Evolutionary conservation across 352 stramenopile species (phyloP).

Genomic region (Phytophthora idaei): DNA sequence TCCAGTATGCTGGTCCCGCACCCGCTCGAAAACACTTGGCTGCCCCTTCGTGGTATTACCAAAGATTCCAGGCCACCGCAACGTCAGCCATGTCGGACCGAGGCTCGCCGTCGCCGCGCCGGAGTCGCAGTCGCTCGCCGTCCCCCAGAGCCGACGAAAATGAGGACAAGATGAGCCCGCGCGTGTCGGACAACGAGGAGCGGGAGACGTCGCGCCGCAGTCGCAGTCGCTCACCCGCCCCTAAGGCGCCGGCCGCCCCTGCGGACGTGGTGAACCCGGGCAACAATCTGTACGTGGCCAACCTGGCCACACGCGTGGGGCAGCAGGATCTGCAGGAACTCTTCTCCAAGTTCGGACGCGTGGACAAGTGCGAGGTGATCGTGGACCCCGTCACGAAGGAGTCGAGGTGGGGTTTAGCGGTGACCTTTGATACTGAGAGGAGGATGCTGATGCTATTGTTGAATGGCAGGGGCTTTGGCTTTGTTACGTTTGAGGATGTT

Average conservation of each 20-base stretch:
- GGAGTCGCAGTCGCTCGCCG: slow-evolving; percentile 32
- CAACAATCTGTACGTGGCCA: slow-evolving; percentile 87
- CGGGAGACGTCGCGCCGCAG: slow-evolving; percentile 25
- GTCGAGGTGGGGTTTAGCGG: slow-evolving; percentile 49
- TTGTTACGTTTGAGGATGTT: slow-evolving; percentile 81
- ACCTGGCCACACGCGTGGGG: slow-evolving; percentile 60
- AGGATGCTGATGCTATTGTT: not conserved
- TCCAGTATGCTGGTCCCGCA: slow-evolving; percentile 18
- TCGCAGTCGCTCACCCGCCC: slow-evolving; percentile 50
- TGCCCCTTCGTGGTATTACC: slow-evolving; percentile 21
- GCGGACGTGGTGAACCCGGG: slow-evolving; percentile 52
- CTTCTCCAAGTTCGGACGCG: slow-evolving; percentile 74
- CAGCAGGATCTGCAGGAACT: slow-evolving; percentile 70
- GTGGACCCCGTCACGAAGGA: slow-evolving; percentile 76
- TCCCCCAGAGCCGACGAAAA: slow-evolving; percentile 23
- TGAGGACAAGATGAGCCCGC: slow-evolving; percentile 25
- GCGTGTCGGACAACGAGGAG: slow-evolving; percentile 2
- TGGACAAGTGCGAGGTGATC: slow-evolving; percentile 85
- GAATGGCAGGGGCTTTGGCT: slow-evolving; percentile 65
- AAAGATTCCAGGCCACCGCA: slow-evolving; percentile 27
- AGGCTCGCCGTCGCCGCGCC: slow-evolving; percentile 34
- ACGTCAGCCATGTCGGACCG: slow-evolving; percentile 44
- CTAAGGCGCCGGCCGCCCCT: slow-evolving; percentile 13
- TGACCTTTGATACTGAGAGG: not conserved
- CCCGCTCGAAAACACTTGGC: slow-evolving; percentile 26